These are phyloP conservation scores for Parmelia sp. DNA, from an alignment of 495 filamentous ascomycete genomes.

Conservation along the genomic window DNA sequence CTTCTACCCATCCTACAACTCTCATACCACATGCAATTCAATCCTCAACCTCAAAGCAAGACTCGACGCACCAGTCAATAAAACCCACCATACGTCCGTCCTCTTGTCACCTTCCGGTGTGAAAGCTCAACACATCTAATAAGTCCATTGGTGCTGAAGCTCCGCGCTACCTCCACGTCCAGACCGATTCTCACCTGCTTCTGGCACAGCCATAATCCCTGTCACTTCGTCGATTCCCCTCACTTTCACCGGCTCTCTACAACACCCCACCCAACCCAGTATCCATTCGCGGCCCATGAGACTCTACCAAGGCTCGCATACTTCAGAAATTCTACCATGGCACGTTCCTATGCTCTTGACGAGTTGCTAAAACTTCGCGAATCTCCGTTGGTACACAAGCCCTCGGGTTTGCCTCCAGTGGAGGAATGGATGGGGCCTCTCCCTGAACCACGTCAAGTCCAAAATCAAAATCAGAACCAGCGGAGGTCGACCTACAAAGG, in stretches of 20 bases:
- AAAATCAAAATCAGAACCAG: slow-evolving; percentile 44
- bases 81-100: background rate
- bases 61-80: background rate
- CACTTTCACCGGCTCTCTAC: background rate
- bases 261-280: background rate
- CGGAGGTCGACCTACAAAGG: slow-evolving; percentile 29
- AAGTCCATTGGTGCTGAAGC: background rate
- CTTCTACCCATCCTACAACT: background rate
- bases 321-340: slow-evolving; percentile 33
- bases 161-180: background rate
- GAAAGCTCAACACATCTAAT: background rate
- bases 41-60: background rate
- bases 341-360: slow-evolving; percentile 68
- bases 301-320: background rate
- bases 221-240: background rate
- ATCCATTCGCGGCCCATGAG: background rate
- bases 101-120: background rate
- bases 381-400: slow-evolving; percentile 82
- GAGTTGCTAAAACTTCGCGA: slow-evolving; percentile 69
- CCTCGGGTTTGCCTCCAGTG: slow-evolving; percentile 69
- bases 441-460: slow-evolving; percentile 39
- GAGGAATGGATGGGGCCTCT: slow-evolving; percentile 95
- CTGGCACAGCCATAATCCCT: background rate
- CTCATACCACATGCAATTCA: background rate
- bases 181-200: background rate